Percentiles rank a stretch among this genome's conserved stretches.
Evolutionary conservation across 1,284 basidiomycete genomes (phyloP).

Genomic region (Meira miltonrushii): DNA sequence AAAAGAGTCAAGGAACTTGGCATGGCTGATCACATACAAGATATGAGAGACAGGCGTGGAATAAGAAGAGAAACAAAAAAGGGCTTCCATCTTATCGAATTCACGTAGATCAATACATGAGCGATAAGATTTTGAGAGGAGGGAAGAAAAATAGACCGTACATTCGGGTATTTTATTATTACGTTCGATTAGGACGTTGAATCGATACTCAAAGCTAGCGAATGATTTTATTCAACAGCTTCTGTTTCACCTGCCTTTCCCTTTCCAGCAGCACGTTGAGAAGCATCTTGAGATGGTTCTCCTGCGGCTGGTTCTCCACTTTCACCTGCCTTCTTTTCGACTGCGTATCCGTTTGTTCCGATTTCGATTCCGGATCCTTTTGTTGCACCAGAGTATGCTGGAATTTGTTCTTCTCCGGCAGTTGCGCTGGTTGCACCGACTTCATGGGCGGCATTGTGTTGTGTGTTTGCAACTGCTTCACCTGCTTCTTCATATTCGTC

Average conservation of each 20-base stretch:
- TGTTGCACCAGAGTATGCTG: constrained; percentile 51
- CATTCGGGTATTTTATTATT: no score
- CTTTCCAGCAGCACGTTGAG: constrained; percentile 10
- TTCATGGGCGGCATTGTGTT: constrained; percentile 18
- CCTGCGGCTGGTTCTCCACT: constrained; percentile 24
- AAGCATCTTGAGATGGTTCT: constrained; percentile 37
- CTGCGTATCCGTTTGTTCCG: constrained; percentile 58
- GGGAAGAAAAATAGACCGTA: no score
- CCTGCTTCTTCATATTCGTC: constrained; percentile 58
- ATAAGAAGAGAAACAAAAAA: no score
- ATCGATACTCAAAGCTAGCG: no score
- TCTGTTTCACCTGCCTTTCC: constrained; percentile 5
- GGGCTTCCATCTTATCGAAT: no score
- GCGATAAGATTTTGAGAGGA: no score
- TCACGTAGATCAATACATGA: no score
- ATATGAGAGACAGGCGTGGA: no score
- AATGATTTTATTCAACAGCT: not conserved
- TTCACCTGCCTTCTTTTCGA: constrained; percentile 54
- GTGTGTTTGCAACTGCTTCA: constrained; percentile 11
- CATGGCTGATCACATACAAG: no score
- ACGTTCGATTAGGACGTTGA: no score
- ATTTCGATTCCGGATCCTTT: constrained; percentile 57
- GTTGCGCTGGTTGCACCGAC: constrained; percentile 42
- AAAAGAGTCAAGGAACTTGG: no score
- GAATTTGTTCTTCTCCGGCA: constrained; percentile 40